A percentile compares a stretch with the other conserved stretches of the same genome.
phyloP scores from a whole-genome alignment of 352 stramenopile genomes.

The Pythium folliculosum region DNA sequence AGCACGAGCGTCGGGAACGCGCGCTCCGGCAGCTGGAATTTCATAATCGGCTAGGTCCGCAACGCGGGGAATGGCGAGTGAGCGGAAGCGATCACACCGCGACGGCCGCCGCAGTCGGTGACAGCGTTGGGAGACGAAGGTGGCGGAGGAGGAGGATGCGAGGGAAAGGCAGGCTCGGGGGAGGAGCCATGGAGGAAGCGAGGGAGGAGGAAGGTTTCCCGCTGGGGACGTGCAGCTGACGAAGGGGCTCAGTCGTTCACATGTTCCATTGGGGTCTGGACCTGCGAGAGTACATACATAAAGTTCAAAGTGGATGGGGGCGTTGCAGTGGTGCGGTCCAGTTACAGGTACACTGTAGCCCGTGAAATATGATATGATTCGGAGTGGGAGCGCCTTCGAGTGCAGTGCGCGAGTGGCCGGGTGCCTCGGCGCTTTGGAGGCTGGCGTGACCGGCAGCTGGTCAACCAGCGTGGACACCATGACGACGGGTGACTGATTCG shows the following conservation, averaged over 20 bases:
- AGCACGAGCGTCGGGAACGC: conserved; percentile 36
- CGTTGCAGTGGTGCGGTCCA: not conserved
- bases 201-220: not conserved
- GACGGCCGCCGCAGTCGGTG: not conserved
- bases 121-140: not conserved
- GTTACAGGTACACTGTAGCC: not conserved
- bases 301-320: not conserved
- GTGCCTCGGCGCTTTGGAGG: not conserved
- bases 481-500: not conserved
- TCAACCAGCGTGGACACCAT: not conserved
- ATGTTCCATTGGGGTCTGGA: not conserved
- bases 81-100: not conserved
- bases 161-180: not conserved
- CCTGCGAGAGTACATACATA: not conserved
- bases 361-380: not conserved
- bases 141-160: not conserved
- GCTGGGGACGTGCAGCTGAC: not conserved
- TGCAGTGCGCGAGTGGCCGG: not conserved
- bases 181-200: not conserved
- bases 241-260: not conserved
- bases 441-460: conserved; percentile 1
- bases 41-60: conserved; percentile 2
- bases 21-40: conserved; percentile 31
- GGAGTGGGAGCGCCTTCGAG: not conserved
- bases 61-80: not conserved